A percentile compares a stretch with the other conserved stretches of the same genome.
phyloP scores from a whole-genome alignment of 768 basidiomycete species.

The Collybiopsis confluens region DNA sequence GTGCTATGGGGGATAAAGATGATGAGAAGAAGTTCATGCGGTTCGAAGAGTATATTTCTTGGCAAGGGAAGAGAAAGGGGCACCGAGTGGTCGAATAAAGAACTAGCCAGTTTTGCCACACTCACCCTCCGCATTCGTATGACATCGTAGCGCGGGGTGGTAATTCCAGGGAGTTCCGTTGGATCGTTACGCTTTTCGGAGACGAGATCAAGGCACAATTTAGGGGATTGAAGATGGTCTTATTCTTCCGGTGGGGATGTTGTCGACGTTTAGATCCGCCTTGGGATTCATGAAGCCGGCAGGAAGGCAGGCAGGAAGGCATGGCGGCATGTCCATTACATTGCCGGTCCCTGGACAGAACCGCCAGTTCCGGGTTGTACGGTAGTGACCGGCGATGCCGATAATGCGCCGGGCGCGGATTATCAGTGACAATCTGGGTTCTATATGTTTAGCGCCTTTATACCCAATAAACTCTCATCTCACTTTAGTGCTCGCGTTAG shows the following conservation, averaged over 20 bases:
- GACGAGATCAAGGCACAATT: conserved; percentile 18
- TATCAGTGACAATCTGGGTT: too few species aligned
- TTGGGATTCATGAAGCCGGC: conserved; percentile 2
- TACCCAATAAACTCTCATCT: too few species aligned
- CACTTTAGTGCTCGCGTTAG: too few species aligned
- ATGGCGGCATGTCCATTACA: too few species aligned
- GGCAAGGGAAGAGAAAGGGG: conserved; percentile 6
- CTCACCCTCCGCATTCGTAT: neutral
- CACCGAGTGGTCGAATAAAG: conserved; percentile 3
- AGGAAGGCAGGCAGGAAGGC: too few species aligned
- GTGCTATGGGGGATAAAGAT: too few species aligned
- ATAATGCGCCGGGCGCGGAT: too few species aligned
- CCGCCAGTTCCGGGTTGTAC: too few species aligned
- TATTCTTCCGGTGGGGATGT: conserved; percentile 20
- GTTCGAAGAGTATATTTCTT: conserved; percentile 10
- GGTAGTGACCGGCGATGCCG: too few species aligned
- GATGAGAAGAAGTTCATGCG: neutral
- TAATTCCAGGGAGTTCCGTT: conserved; percentile 5
- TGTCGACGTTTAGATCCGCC: neutral
- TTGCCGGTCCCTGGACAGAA: too few species aligned
- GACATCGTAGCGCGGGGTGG: too few species aligned
- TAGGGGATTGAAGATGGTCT: conserved; percentile 14
- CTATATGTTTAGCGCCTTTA: too few species aligned
- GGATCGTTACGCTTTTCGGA: conserved; percentile 16
- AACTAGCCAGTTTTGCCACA: neutral